These are phyloP conservation scores for Fraxinus sp. DNA, from an alignment of 305 asterid species.

Conservation along the genomic window DNA sequence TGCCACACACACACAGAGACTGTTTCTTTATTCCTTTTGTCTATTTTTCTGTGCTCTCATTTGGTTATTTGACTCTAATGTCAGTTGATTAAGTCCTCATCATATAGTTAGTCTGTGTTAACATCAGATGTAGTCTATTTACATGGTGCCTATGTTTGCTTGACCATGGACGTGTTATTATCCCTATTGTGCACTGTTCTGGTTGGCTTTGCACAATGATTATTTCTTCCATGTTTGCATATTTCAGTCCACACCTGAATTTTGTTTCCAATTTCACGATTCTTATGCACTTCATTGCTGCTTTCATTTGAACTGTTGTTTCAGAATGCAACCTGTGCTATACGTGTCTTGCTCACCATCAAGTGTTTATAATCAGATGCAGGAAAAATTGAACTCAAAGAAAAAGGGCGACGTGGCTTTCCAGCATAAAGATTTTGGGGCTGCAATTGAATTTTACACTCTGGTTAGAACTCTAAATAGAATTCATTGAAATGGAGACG, in stretches of 20 bases:
- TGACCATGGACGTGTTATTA: neutral
- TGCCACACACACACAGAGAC: neutral
- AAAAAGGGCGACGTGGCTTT: slow-evolving; percentile 87
- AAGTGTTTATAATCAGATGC: slow-evolving; percentile 59
- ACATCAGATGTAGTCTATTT: neutral
- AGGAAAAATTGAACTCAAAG: slow-evolving; percentile 85
- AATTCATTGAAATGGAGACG: neutral
- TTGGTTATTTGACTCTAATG: neutral
- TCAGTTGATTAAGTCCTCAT: neutral
- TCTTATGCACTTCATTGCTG: neutral
- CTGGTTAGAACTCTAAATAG: slow-evolving; percentile 46
- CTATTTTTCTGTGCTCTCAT: neutral
- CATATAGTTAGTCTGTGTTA: neutral
- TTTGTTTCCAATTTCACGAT: neutral
- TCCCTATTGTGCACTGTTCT: neutral
- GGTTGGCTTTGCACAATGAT: neutral
- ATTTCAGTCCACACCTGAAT: neutral
- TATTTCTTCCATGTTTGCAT: neutral
- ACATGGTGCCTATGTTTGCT: neutral
- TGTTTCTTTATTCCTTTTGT: neutral
- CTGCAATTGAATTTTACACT: slow-evolving; percentile 41
- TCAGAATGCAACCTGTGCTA: neutral
- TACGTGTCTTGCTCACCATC: neutral
- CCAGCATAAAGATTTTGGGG: slow-evolving; percentile 74
- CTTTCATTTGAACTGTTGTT: neutral